A percentile compares a stretch with the other conserved stretches of the same genome.
Evolutionary conservation across 371 early-diverging fungal genomes (phyloP).

Genomic region (Circinella umbellata): DNA sequence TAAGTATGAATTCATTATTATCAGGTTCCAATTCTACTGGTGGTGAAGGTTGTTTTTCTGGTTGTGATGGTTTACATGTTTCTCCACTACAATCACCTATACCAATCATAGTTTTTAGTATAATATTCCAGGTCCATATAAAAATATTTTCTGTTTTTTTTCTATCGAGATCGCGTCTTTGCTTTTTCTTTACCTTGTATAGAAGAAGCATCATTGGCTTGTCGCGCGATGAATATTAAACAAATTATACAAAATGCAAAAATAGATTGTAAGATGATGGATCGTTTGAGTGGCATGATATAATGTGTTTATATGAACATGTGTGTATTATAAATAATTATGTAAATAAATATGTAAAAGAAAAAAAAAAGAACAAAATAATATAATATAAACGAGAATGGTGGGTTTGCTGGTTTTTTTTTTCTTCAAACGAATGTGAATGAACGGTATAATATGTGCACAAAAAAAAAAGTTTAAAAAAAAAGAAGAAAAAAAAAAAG

Average conservation of each 20-base stretch:
- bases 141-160: too few species aligned
- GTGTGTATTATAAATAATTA: neutral
- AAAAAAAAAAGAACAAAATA: too few species aligned
- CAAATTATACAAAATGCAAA: slow-evolving; percentile 27
- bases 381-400: too few species aligned
- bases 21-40: neutral
- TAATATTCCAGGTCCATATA: too few species aligned
- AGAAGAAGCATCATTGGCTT: slow-evolving; percentile 15
- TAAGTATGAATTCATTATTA: neutral
- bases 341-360: neutral
- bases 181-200: neutral
- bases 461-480: neutral
- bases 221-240: slow-evolving; percentile 20
- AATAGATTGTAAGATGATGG: slow-evolving; percentile 20
- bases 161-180: neutral
- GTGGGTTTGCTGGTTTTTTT: too few species aligned
- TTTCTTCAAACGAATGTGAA: neutral
- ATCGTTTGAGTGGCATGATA: slow-evolving; percentile 25
- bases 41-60: neutral
- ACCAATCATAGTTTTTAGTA: neutral
- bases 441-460: slow-evolving; percentile 3
- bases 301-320: slow-evolving; percentile 11
- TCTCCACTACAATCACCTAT: slow-evolving; percentile 1
- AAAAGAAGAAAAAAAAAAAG: neutral
- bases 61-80: slow-evolving; percentile 1